Evolutionary conservation across 2,329 filamentous ascomycete genomes (phyloP).

Genomic region (Diaporthe nobilis): DNA sequence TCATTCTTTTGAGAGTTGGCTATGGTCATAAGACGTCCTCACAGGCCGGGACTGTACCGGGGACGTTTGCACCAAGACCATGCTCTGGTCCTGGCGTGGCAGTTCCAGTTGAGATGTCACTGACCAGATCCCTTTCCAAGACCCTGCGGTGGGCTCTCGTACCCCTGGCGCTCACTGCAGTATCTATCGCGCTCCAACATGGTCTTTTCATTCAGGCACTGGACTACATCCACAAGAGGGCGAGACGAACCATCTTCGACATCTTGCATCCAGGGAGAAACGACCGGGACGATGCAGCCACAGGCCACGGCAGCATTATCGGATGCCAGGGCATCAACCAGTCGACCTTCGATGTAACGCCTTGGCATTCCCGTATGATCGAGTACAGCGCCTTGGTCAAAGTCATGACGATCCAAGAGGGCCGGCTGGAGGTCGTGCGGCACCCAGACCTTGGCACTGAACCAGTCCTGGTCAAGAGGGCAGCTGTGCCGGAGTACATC

Average conservation of each 20-base stretch:
- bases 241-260: no score
- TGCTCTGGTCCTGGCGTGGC: not conserved
- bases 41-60: not conserved
- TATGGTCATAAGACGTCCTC: not conserved
- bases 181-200: not conserved
- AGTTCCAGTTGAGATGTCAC: not conserved
- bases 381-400: constrained; percentile 26
- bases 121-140: not conserved
- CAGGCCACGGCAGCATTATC: not conserved
- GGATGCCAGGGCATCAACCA: not conserved
- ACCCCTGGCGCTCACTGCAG: not conserved
- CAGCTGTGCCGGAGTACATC: not conserved
- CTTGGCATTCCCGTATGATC: constrained; percentile 31
- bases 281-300: not conserved
- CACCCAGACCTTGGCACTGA: constrained; percentile 33
- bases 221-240: no score
- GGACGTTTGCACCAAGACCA: no score
- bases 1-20: not conserved
- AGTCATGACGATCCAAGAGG: constrained; percentile 36
- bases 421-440: constrained; percentile 38
- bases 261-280: not conserved
- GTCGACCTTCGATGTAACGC: not conserved
- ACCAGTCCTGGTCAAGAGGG: constrained; percentile 40
- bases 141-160: not conserved
- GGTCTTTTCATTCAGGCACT: not conserved